Evolutionary conservation across 345 rosid genomes (phyloP), one percentile per base, ranked within the genome.

Genomic region (Gossypium arboreum): DNA sequence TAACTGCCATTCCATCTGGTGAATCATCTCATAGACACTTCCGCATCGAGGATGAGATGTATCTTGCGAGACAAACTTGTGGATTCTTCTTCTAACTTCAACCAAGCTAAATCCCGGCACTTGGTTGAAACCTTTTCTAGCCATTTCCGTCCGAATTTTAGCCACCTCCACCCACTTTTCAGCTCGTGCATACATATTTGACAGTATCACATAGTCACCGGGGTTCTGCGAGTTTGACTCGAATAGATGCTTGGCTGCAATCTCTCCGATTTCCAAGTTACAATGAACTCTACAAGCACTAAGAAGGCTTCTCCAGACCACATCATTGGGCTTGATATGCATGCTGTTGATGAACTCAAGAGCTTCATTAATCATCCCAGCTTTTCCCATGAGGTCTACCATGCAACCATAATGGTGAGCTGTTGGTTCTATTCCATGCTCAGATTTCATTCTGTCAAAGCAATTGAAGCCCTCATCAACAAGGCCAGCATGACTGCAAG

Each of bases 1-100:
- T 80, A 92, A 75, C 79, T 92, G 97, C 97, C 97, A 90, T 80
- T 88, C 95, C 93, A 89, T 90, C 79, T 92, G 95, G 82, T 88
- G 85, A 78, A 92, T 82, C 93, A 88, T 92, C 76, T 85, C 88
- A 41, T 85, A 77, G 18, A 87, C 74, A 8, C 68, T 86, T 47
- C 81, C 43, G 24, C 85, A 76, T 63, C 76, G 74, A 0, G 79
- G 84, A 25, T 83, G 85, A n/a, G 85, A 84, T 52, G 71, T 80
- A 68, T 90, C 95, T 59, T 85, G 90, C 45, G 97, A 87, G 62
- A 87, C 90, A 60, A 92, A 92, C 78, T 75, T 87, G 80, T 85
- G 70, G 4, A 81, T 67, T 72, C 77, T 79, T 71, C 89, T 83
- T 29, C 81, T 75, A 34, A 88, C 89, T 84, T 88, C 88, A 0